Base-by-base conservation (phyloP, 2,329 filamentous ascomycete species). In the Fusarium falciforme region DNA sequence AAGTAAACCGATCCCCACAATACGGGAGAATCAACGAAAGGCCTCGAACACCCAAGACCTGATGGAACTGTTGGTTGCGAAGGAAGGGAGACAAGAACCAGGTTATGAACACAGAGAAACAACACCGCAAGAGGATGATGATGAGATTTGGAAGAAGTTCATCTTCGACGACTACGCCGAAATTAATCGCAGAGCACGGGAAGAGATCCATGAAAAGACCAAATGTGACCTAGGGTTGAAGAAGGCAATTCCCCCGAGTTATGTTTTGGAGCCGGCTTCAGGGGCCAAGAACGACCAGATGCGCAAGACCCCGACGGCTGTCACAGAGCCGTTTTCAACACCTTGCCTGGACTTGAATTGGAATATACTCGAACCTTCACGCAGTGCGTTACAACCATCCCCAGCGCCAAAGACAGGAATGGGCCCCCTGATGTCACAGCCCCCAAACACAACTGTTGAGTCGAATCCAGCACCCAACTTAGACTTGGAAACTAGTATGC, bases 131-230 rank as follows among this genome's bases (percentile, higher is more conserved):
- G 70, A 80, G 35, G 76, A 79, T 11, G 76, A 80, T 38, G 77
- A 80, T 25, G 76, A 78, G 40, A 67, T 80, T 8, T 81, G 76
- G 80, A 80, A 76, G 64, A 77, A 36, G 52, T 81, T 81, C 64
- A 61, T 81, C 25, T 72, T 78, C 17, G 77, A 79, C 54, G 70
- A 75, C 10, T 54, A 35, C 12, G 27, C 59, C 8, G 75, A 78
- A 44, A 73, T 74, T 14, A 64, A 38, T 14, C 68, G 66, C n/a
- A 69, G 64, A 64, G 78, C 79, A 54, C 44, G 61, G 16, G 57
- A 73, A 20, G 72, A 78, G 60, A 77, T 76, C 29, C 58, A 71
- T 9, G 65, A 72, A 47, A 72, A 79, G 55, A 76, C 75, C 1
- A 73, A 67, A 49, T 61, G 62, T 6, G 71, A 67, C 25, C 52